phyloP scores from a whole-genome alignment of 2,329 filamentous ascomycete genomes.

The Phialophora macrospora region DNA sequence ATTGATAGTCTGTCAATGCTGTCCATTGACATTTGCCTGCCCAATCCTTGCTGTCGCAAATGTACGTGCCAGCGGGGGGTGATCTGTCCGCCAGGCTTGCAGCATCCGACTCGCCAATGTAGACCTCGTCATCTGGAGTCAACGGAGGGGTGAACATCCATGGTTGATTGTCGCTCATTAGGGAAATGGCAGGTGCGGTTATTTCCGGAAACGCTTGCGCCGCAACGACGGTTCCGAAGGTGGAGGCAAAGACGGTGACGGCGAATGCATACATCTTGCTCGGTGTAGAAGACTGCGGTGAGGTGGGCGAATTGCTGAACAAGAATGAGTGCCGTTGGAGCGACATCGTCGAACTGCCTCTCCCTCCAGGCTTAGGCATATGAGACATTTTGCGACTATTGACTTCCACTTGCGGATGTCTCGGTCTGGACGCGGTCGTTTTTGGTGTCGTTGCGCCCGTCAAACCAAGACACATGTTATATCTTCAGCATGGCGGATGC shows the following conservation, averaged over 20 bases:
- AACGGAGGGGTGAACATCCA: slow-evolving; percentile 4
- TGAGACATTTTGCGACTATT: not conserved
- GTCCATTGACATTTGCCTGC: slow-evolving; percentile 19
- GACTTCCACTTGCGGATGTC: not conserved
- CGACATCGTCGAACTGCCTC: not conserved
- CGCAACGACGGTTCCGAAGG: not conserved
- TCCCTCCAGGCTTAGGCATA: not conserved
- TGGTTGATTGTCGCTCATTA: not conserved
- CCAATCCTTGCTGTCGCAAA: slow-evolving; percentile 27
- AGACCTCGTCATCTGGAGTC: slow-evolving; percentile 12
- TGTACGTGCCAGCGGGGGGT: slow-evolving; percentile 20
- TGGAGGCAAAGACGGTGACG: not conserved
- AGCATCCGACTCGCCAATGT: slow-evolving; percentile 2
- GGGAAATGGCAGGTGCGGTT: not conserved
- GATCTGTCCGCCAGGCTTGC: slow-evolving; percentile 18
- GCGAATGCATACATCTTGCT: slow-evolving; percentile 1
- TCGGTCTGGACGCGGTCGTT: not conserved
- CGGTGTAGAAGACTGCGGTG: not conserved
- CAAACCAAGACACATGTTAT: not conserved
- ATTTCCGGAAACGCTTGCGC: slow-evolving; percentile 7
- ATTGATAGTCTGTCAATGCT: slow-evolving; percentile 10
- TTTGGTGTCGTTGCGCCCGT: not conserved
- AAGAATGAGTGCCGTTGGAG: not conserved
- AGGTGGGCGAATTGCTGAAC: not conserved
- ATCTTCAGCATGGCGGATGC: not conserved